Percentiles rank a stretch among this genome's conserved stretches.
phyloP scores from a whole-genome alignment of 345 rosid genomes.

The Carallia pectinifolia region DNA sequence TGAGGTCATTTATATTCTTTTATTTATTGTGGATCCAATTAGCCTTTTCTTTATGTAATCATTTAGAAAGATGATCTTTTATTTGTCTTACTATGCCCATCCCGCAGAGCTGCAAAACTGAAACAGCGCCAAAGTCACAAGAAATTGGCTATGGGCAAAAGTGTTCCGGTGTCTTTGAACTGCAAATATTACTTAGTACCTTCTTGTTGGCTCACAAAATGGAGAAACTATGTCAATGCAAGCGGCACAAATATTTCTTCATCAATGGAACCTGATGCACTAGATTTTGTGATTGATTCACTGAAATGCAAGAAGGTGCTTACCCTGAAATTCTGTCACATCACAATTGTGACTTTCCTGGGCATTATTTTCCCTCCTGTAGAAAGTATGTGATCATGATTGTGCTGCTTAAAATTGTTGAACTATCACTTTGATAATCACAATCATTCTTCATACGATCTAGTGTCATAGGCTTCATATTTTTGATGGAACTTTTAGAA shows the following conservation, averaged over 20 bases:
- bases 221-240: slow-evolving; percentile 77
- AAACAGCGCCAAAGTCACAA: slow-evolving; percentile 88
- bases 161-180: slow-evolving; percentile 49
- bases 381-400: too few relatives aligned
- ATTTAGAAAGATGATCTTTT: not conserved
- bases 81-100: slow-evolving; percentile 29
- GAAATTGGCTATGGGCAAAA: slow-evolving; percentile 70
- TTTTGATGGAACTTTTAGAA: not conserved
- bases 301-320: slow-evolving; percentile 68
- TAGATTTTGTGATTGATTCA: slow-evolving; percentile 51
- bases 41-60: not conserved
- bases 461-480: too few relatives aligned
- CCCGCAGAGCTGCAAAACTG: slow-evolving; percentile 69
- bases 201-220: slow-evolving; percentile 71
- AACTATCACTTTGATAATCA: too few relatives aligned
- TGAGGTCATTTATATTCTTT: slow-evolving; percentile 51
- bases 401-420: too few relatives aligned
- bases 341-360: not conserved
- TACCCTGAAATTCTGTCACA: not conserved
- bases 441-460: too few relatives aligned
- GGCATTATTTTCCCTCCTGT: not conserved
- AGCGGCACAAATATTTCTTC: slow-evolving; percentile 64
- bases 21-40: slow-evolving; percentile 1
- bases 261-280: slow-evolving; percentile 64
- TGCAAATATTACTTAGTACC: slow-evolving; percentile 75